Evolutionary conservation across 768 basidiomycete genomes (phyloP), one percentile per base, ranked within the genome.

Genomic region (Grammothele lineata): DNA sequence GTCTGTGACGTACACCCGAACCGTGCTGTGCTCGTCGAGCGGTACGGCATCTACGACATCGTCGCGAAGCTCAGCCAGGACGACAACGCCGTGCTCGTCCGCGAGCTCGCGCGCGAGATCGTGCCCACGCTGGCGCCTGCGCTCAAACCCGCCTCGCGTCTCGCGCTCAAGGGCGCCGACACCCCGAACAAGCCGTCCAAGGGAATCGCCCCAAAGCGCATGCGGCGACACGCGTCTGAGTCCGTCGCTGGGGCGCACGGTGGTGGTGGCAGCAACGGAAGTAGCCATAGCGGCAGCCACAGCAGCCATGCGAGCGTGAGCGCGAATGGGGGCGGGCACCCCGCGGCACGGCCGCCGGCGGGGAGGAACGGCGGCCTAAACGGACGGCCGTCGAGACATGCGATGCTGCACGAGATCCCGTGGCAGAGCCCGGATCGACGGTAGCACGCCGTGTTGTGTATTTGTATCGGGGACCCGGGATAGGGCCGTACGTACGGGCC

Each of bases 1-100:
- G 83, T 94, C 2, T 94, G 90, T 65, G 95, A 99, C 53, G 83
- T 84, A 7, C 89, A 94, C 55, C 91, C 92, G 2, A 92, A 93
- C 57, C 77, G 86, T 8, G 81, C 82, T 2, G 78, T 83, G 58
- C 70, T 94, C 40, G 89, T 95, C 21, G 86, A 89, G 61, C 74
- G 80, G 38, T 95, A 88, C 60, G 88, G 87, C 0, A 67, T 95
- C 41, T 73, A 87, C 47, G 85, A 83, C 26, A 81, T 92, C 3
- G 90, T 99, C 47, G 79, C 83, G 55, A 76, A 77, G 51, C 69
- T 97, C 40, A 90, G 88, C 60, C 77, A 81, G 53, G 82, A 85
- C 40, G 96, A 99, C 62, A 87, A 82, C 11, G 93, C 95, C 0
- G 86, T 98, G 15, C 76, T 99, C 23, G 92, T 96, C 15, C 75